phyloP scores from a whole-genome alignment of 2,329 filamentous ascomycete genomes.

The Nectriaceae sp. region DNA sequence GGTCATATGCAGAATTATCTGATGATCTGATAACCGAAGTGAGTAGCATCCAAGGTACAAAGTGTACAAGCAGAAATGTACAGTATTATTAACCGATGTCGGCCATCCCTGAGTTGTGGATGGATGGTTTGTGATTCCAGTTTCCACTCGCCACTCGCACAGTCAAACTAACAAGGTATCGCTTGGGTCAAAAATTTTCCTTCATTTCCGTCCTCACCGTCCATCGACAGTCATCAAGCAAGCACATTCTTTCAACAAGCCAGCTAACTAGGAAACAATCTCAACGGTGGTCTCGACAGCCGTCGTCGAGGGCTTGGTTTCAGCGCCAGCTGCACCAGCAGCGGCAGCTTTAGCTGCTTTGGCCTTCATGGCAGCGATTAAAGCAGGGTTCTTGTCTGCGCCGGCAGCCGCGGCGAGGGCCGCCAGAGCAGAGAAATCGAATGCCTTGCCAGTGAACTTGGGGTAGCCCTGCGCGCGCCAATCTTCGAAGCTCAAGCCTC shows the following conservation, averaged over 20 bases:
- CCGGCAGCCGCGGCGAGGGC: neutral
- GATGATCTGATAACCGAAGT: constrained; percentile 37
- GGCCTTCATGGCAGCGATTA: neutral
- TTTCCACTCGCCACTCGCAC: no score
- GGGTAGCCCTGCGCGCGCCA: constrained; percentile 31
- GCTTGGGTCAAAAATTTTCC: neutral
- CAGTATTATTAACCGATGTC: constrained; percentile 8
- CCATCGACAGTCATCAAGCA: no score
- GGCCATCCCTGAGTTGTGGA: constrained; percentile 2
- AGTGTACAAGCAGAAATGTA: neutral
- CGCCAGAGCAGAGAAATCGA: neutral
- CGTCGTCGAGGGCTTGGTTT: constrained; percentile 2
- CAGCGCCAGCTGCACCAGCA: neutral
- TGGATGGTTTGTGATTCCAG: neutral
- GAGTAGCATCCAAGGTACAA: no score
- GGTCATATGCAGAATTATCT: constrained; percentile 26
- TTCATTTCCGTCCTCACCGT: neutral
- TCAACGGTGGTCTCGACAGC: constrained; percentile 6
- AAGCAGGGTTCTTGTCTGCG: neutral
- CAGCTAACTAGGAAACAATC: neutral
- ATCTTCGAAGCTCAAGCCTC: constrained; percentile 36
- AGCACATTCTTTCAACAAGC: neutral
- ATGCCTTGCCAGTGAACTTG: constrained; percentile 5
- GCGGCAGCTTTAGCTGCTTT: neutral
- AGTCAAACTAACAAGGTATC: no score